These are phyloP conservation scores for Glaciozyma antarctica DNA, from an alignment of 768 basidiomycete species.

Conservation along the genomic window DNA sequence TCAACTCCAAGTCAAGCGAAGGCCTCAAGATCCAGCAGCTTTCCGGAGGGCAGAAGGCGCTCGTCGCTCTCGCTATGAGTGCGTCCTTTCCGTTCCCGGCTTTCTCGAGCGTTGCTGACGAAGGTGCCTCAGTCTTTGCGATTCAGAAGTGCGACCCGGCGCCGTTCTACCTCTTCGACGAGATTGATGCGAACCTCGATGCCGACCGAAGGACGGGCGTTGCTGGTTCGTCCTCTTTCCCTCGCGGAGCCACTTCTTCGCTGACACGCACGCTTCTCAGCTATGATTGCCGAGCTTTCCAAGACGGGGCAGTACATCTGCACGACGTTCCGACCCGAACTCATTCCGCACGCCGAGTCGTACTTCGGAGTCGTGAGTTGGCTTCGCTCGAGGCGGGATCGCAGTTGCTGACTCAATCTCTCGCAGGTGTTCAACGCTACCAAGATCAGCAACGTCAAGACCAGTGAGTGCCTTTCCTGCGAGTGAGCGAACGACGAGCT, in stretches of 20 bases:
- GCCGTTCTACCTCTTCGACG: constrained; percentile 98
- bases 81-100: constrained; percentile 23
- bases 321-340: constrained; percentile 95
- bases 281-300: constrained; percentile 88
- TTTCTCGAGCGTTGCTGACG: constrained; percentile 10
- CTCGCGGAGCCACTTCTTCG: background rate
- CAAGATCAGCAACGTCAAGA: constrained; percentile 30
- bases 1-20: constrained; percentile 97
- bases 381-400: background rate
- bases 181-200: constrained; percentile 97
- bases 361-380: constrained; percentile 88
- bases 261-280: constrained; percentile 40
- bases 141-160: constrained; percentile 99
- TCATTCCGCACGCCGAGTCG: constrained; percentile 89
- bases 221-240: constrained; percentile 53
- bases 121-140: constrained; percentile 62
- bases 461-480: constrained; percentile 4
- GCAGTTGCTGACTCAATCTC: background rate
- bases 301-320: constrained; percentile 90
- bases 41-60: constrained; percentile 92
- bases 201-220: constrained; percentile 97
- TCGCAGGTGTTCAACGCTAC: constrained; percentile 20
- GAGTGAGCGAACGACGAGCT: no score
- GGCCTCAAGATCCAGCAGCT: constrained; percentile 92
- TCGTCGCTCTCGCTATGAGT: constrained; percentile 92